These are phyloP conservation scores for Suillus hirtellus DNA, from an alignment of 768 basidiomycete species.

Conservation along the genomic window DNA sequence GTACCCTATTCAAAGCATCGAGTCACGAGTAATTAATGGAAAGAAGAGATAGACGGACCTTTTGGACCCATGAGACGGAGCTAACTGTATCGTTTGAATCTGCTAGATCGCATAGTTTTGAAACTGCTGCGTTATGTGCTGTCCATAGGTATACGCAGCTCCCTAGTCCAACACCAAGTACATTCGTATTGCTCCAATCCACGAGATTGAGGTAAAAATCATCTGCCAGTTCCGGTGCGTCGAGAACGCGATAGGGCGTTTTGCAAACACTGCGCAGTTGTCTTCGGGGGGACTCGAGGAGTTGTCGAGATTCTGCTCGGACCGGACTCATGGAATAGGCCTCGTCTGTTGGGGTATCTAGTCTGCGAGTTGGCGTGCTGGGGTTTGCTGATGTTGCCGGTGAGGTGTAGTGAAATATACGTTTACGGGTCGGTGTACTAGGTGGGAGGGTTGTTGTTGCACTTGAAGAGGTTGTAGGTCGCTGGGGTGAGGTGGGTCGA, in stretches of 20 bases:
- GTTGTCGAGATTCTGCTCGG: slow-evolving; percentile 73
- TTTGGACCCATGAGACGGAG: slow-evolving; percentile 92
- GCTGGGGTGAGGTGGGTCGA: slow-evolving; percentile 61
- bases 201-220: slow-evolving; percentile 99
- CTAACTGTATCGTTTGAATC: slow-evolving; percentile 72
- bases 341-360: slow-evolving; percentile 86
- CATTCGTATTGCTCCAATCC: slow-evolving; percentile 95
- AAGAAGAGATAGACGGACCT: slow-evolving; percentile 32
- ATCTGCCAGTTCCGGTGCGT: slow-evolving; percentile 95
- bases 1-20: slow-evolving; percentile 52
- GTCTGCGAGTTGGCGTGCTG: slow-evolving; percentile 52
- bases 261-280: slow-evolving; percentile 84
- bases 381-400: slow-evolving; percentile 58
- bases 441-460: slow-evolving; percentile 43
- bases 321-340: slow-evolving; percentile 92
- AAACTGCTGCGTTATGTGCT: slow-evolving; percentile 89
- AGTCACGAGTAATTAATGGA: slow-evolving; percentile 3
- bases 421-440: slow-evolving; percentile 49
- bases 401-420: slow-evolving; percentile 69
- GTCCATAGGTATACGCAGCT: slow-evolving; percentile 97
- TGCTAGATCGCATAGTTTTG: slow-evolving; percentile 83
- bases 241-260: slow-evolving; percentile 94
- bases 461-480: slow-evolving; percentile 36
- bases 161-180: slow-evolving; percentile 84
- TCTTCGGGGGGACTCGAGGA: slow-evolving; percentile 84